Conservation (phyloP, 805 yeast species). For the Martiniozyma abietophila region DNA sequence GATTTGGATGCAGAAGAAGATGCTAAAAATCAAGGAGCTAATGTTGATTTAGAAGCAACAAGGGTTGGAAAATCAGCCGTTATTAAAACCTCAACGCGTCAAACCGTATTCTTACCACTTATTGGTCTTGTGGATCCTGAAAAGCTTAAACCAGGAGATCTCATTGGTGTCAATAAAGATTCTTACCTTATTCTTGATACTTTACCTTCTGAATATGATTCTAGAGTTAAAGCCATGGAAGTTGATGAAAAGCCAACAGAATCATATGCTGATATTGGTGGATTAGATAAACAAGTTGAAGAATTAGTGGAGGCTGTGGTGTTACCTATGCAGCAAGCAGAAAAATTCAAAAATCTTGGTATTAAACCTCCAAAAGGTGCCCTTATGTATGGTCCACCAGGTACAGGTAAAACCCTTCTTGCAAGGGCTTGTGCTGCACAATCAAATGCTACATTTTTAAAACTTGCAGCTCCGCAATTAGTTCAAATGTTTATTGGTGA, state of each 20-base stretch:
- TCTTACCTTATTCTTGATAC: slow-evolving; percentile 89
- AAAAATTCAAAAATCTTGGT: slow-evolving; percentile 87
- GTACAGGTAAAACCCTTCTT: slow-evolving; percentile 94
- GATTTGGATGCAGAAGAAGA: slow-evolving; percentile 80
- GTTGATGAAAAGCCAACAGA: slow-evolving; percentile 98
- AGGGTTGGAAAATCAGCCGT: slow-evolving; percentile 97
- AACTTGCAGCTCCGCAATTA: slow-evolving; percentile 95
- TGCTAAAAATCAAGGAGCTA: slow-evolving; percentile 87
- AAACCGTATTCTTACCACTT: slow-evolving; percentile 91
- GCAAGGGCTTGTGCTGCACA: slow-evolving; percentile 99
- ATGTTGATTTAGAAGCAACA: slow-evolving; percentile 84
- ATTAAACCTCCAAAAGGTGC: slow-evolving; percentile 98
- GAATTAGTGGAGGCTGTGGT: slow-evolving; percentile 98
- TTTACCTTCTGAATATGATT: slow-evolving; percentile 93
- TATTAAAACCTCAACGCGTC: slow-evolving; percentile 94
- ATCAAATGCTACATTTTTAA: slow-evolving; percentile 92
- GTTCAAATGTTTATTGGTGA: slow-evolving; percentile 99
- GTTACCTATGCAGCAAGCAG: slow-evolving; percentile 96
- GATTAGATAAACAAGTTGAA: slow-evolving; percentile 95
- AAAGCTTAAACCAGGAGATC: slow-evolving; percentile 90
- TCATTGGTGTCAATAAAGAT: slow-evolving; percentile 97
- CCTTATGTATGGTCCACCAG: slow-evolving; percentile 98
- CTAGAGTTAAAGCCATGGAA: slow-evolving; percentile 97
- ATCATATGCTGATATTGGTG: slow-evolving; percentile 96
- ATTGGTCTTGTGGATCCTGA: slow-evolving; percentile 92